Base-by-base conservation (phyloP, 345 rosid genomes). In the Eucalyptus guilfoylei region DNA sequence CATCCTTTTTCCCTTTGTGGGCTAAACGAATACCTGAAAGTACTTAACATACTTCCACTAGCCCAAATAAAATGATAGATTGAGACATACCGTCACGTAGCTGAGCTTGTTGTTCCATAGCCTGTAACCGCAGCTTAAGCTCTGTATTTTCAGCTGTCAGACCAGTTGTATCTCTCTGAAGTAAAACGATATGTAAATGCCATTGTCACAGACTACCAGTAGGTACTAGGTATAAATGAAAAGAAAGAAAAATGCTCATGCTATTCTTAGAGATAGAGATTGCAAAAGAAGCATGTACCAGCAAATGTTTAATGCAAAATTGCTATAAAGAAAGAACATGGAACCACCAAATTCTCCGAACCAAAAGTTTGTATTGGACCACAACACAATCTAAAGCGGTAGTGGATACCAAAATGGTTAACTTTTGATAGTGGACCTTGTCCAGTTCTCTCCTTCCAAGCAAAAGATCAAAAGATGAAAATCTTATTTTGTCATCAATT, bases 51-150 rank as follows among this genome's bases (percentile, higher is more conserved):
- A 21, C 28, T 76, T 76, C 47, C 47, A 76, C 83, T 76, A 76
- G 47, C 47, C 47, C n/a, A 32, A 49, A 58, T 52, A 50, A 21
- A 54, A 55, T 4, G 62, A 76, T 76, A 37, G 47, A 12, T 62
- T 86, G 34, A 60, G 55, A 88, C 91, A 58, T 93, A 98, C 98
- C 98, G 89, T 98, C 99, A 81, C 97, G 95, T 89, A 95, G 90
- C 89, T 97, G 97, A 91, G 98, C 98, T 91, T 98, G 99, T 88
- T 98, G 98, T 91, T 98, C 99, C 99, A 98, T 95, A 88, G 97
- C 96, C 91, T 98, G 98, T 89, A 98, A 92, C 89, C 95, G 97
- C 91, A 96, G 95, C 95, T 96, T 98, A 91, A 98, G 98, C 92
- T 98, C 99, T 83, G 97, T 94, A 92, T 98, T 97, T 93, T 98